Evolutionary conservation across 352 stramenopile genomes (phyloP), one percentile per base, ranked within the genome.

Genomic region (Phytophthora lateralis): DNA sequence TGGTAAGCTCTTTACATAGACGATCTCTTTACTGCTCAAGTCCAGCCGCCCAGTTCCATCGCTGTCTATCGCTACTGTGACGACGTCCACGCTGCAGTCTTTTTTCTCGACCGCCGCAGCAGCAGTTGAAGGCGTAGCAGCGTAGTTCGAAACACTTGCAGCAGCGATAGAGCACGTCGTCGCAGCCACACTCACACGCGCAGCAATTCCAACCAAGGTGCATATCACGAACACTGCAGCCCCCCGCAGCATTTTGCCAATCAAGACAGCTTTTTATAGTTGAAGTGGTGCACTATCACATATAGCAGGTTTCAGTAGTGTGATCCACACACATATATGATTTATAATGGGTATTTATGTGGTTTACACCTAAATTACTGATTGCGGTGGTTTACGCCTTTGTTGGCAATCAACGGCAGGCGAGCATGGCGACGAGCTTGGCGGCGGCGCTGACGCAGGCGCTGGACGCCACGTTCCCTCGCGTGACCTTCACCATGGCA

Each of bases 401-500:
- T 24, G 21, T 30, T 30, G 43, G n/a, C 49, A 60, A 41, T 53
- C 60, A 62, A 52, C 30, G 45, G 21, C 21, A 42, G 12, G 51
- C 38, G 26, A 47, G 27, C 42, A 73, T 73, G 57, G 18, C 39
- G 39, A 50, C 38, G 35, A 71, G 41, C 35, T 63, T 80, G 45
- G 56, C 60, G 37, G 29, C 64, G 48, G 73, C 74, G 49, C 60
- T 93, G 55, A 75, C 75, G 35, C 54, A 67, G 30, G 78, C 80
- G 56, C 63, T 93, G 59, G 73, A 84, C 48, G 71, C 64, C 46
- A 69, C 78, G 30, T 96, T 96, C 70, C 87, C 87, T 48, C 65
- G 61, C 26, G 73, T 94, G 53, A 56, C 87, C 24, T 93, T 93
- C 63, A 73, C 78, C n/a, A 90, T 94, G 83, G 87, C 82, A 5